Evolutionary conservation across 306 rosid species (phyloP).

Genomic region (Citrullus mucosospermus): DNA sequence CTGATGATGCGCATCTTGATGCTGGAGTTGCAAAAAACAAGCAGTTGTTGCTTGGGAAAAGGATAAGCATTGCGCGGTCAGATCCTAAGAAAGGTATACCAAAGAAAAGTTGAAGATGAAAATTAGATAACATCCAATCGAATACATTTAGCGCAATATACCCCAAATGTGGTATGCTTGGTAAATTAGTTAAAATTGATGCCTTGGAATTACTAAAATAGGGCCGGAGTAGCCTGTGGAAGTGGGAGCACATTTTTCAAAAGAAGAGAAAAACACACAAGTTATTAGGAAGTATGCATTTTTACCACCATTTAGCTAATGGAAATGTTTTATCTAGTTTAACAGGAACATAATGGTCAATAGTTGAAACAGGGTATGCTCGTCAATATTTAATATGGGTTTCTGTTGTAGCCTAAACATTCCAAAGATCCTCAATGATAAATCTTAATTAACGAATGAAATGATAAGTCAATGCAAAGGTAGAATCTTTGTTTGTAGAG

Average conservation of each 20-base stretch:
- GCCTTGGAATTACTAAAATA: background rate
- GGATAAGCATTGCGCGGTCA: slow-evolving; percentile 67
- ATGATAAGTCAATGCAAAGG: no score
- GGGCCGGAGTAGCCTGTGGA: background rate
- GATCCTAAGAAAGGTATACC: slow-evolving; percentile 50
- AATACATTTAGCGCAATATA: no score
- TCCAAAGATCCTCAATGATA: no score
- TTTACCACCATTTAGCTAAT: background rate
- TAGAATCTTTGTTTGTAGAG: no score
- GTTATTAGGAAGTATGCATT: background rate
- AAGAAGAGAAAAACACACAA: background rate
- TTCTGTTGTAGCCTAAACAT: background rate
- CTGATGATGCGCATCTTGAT: slow-evolving; percentile 56
- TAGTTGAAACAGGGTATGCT: background rate
- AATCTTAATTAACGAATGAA: no score
- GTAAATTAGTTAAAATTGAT: background rate
- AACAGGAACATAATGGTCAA: background rate
- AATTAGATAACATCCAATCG: background rate
- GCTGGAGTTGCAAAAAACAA: slow-evolving; percentile 73
- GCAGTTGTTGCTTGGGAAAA: slow-evolving; percentile 57
- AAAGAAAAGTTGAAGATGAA: slow-evolving; percentile 27
- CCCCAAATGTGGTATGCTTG: background rate
- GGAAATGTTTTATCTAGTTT: background rate
- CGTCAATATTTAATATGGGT: background rate
- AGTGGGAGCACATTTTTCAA: background rate